Conservation (phyloP, 495 filamentous ascomycete species). For the Hamigera avellanea region DNA sequence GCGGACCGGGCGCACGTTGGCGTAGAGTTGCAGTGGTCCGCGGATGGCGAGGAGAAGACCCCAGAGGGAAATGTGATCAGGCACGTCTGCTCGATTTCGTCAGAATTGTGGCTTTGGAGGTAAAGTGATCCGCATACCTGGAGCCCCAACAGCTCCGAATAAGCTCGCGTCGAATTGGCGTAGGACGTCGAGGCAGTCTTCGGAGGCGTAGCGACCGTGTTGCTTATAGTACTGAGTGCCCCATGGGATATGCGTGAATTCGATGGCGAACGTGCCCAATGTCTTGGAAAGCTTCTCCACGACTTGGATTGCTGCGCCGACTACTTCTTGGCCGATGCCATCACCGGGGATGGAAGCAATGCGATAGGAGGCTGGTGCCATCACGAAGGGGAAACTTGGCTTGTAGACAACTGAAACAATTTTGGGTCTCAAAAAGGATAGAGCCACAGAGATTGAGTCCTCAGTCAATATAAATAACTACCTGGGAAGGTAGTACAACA, state of each 20-base stretch:
- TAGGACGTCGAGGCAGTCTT: slow-evolving; percentile 24
- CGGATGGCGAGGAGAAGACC: slow-evolving; percentile 42
- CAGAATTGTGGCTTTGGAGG: too few relatives aligned
- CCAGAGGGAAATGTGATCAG: slow-evolving; percentile 47
- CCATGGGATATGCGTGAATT: slow-evolving; percentile 31
- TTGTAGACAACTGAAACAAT: too few relatives aligned
- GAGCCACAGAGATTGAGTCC: too few relatives aligned
- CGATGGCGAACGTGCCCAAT: slow-evolving; percentile 21
- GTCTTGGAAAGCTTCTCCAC: slow-evolving; percentile 19
- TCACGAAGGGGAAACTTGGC: too few relatives aligned
- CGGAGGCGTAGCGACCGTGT: slow-evolving; percentile 27
- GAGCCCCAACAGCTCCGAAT: slow-evolving; percentile 36
- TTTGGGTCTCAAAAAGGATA: too few relatives aligned
- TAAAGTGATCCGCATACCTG: slow-evolving; percentile 9
- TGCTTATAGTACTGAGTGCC: slow-evolving; percentile 29
- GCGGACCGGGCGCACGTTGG: slow-evolving; percentile 43
- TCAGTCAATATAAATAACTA: too few relatives aligned
- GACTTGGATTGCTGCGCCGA: slow-evolving; percentile 23
- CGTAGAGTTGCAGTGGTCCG: slow-evolving; percentile 43
- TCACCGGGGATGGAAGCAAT: slow-evolving; percentile 34
- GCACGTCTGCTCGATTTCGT: slow-evolving; percentile 43
- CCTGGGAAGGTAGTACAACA: too few relatives aligned
- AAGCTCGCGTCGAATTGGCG: slow-evolving; percentile 31
- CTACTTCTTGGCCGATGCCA: slow-evolving; percentile 32
- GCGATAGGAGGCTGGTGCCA: slow-evolving; percentile 10